phyloP scores from a whole-genome alignment of 169 alveolate genomes.

The Plasmodium ovale region DNA sequence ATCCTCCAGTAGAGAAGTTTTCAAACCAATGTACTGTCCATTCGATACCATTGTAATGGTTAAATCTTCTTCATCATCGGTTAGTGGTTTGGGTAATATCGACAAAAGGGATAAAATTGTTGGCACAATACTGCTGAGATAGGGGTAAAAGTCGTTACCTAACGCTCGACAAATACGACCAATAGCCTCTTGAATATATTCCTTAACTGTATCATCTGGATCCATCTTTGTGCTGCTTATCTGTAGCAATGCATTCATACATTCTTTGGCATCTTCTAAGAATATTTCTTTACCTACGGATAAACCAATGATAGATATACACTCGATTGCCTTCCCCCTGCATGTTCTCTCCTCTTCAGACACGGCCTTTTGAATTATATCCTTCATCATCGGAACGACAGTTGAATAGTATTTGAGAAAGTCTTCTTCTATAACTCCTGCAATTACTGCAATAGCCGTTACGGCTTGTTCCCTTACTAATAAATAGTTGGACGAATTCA shows the following conservation, averaged over 20 bases:
- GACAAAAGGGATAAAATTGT: slow-evolving; percentile 72
- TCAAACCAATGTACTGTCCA: slow-evolving; percentile 85
- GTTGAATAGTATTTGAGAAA: slow-evolving; percentile 89
- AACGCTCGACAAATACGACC: slow-evolving; percentile 91
- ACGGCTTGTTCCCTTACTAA: slow-evolving; percentile 92
- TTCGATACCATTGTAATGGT: slow-evolving; percentile 83
- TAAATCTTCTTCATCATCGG: slow-evolving; percentile 81
- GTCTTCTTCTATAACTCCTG: slow-evolving; percentile 93
- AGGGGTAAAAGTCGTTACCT: slow-evolving; percentile 89
- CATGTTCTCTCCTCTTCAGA: slow-evolving; percentile 89
- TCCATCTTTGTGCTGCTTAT: slow-evolving; percentile 86
- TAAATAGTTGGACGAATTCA: slow-evolving; percentile 79
- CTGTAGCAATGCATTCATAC: slow-evolving; percentile 89
- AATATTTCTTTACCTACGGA: slow-evolving; percentile 88
- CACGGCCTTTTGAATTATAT: slow-evolving; percentile 83
- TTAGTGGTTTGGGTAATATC: slow-evolving; percentile 46
- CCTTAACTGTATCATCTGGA: slow-evolving; percentile 92
- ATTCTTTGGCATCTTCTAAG: slow-evolving; percentile 87
- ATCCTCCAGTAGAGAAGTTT: slow-evolving; percentile 84
- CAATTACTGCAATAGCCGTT: slow-evolving; percentile 92
- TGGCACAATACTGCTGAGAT: slow-evolving; percentile 91
- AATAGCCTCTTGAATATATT: slow-evolving; percentile 90
- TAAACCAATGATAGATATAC: slow-evolving; percentile 92
- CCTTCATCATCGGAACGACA: slow-evolving; percentile 90
- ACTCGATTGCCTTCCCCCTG: slow-evolving; percentile 92